Evolutionary conservation across 768 basidiomycete species (phyloP).

Genomic region (Rickenella mellea): DNA sequence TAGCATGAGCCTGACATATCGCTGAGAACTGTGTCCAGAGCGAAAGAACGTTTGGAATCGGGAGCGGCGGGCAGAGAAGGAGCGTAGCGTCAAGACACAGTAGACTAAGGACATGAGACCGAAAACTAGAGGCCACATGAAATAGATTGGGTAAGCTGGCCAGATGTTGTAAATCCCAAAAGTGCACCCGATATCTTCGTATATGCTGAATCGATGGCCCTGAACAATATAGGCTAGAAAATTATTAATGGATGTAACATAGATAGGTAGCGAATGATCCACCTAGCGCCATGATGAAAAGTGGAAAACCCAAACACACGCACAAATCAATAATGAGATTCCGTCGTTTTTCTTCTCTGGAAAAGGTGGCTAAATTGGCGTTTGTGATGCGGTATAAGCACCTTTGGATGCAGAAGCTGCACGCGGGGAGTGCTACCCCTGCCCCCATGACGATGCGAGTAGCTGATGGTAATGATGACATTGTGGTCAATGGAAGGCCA

Average conservation of each 20-base stretch:
- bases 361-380: constrained; percentile 16
- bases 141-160: constrained; percentile 32
- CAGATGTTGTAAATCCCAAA: constrained; percentile 14
- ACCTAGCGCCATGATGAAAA: constrained; percentile 22
- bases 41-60: too few species aligned
- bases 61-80: too few species aligned
- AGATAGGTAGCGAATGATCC: neutral
- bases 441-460: constrained; percentile 26
- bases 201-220: constrained; percentile 33
- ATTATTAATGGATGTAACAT: neutral
- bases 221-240: constrained; percentile 28
- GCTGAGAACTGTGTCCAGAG: constrained; percentile 35
- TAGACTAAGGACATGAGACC: constrained; percentile 8
- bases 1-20: constrained; percentile 49
- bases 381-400: constrained; percentile 40
- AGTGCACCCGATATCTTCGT: constrained; percentile 31
- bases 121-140: constrained; percentile 8
- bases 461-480: constrained; percentile 21
- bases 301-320: constrained; percentile 23
- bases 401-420: constrained; percentile 37
- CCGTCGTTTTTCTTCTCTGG: neutral
- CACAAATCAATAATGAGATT: constrained; percentile 27
- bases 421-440: constrained; percentile 26
- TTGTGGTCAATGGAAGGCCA: too few species aligned
- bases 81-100: constrained; percentile 8